phyloP scores from a whole-genome alignment of 306 rosid species.

The Cucurbita argyrosperma region DNA sequence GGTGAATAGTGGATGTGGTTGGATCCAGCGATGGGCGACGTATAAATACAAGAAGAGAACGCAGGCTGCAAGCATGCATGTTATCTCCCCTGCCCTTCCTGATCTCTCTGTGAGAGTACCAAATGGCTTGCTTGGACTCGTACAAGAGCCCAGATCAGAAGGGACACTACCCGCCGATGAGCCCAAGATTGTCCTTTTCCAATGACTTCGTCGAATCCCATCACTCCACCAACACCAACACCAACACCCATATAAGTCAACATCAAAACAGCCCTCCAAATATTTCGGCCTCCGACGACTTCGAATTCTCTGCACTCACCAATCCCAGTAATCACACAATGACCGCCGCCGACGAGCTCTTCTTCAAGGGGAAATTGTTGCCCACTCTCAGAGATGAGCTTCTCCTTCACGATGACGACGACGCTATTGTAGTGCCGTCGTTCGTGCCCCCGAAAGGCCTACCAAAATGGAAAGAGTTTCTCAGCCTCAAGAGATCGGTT shows the following conservation, averaged over 20 bases:
- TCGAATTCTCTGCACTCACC: slow-evolving; percentile 48
- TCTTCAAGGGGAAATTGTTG: slow-evolving; percentile 63
- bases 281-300: slow-evolving; percentile 56
- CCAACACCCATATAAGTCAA: slow-evolving; percentile 1
- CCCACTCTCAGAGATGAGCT: slow-evolving; percentile 89
- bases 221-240: slow-evolving; percentile 13
- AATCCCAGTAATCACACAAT: slow-evolving; percentile 31
- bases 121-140: slow-evolving; percentile 80
- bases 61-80: too few species aligned
- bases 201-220: slow-evolving; percentile 56
- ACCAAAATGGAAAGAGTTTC: slow-evolving; percentile 63
- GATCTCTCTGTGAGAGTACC: too few species aligned
- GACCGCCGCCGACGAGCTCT: slow-evolving; percentile 95
- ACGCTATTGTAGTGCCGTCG: slow-evolving; percentile 24
- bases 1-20: too few species aligned
- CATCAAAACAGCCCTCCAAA: slow-evolving; percentile 25
- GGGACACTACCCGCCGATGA: slow-evolving; percentile 48
- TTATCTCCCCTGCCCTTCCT: too few species aligned
- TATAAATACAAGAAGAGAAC: too few species aligned
- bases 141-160: slow-evolving; percentile 52
- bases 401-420: slow-evolving; percentile 20
- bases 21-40: too few species aligned
- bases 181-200: slow-evolving; percentile 91
- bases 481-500: slow-evolving; percentile 47
- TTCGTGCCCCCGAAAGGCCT: slow-evolving; percentile 51